phyloP scores from a whole-genome alignment of 345 rosid species.

The Camelina sativa region DNA sequence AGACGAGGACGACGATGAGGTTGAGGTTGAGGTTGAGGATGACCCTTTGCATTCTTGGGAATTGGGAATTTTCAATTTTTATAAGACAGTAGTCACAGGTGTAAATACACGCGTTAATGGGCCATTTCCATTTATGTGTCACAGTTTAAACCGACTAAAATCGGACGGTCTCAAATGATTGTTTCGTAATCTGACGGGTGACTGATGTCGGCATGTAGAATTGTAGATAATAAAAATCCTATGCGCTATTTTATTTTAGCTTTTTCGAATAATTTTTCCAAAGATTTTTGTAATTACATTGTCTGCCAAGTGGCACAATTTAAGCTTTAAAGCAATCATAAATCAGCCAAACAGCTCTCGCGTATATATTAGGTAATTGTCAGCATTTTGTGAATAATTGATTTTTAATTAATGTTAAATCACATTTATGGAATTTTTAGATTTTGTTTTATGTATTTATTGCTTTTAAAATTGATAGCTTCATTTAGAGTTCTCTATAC shows the following conservation, averaged over 20 bases:
- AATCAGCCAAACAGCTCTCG: background rate
- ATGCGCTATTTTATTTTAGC: background rate
- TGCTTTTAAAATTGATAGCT: background rate
- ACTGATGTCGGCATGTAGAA: background rate
- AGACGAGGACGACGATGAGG: constrained; percentile 4
- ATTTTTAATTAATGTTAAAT: background rate
- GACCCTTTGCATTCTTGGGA: constrained; percentile 24
- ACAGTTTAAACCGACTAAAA: constrained; percentile 8
- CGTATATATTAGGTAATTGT: background rate
- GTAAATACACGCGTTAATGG: background rate
- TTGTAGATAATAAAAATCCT: background rate
- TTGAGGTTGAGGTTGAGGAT: background rate
- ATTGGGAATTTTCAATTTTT: constrained; percentile 11
- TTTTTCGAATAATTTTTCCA: background rate
- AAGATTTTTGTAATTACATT: background rate
- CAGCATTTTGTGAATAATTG: background rate
- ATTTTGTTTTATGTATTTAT: background rate
- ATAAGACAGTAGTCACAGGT: background rate
- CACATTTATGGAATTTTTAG: background rate
- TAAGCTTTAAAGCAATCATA: background rate
- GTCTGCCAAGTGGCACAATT: background rate
- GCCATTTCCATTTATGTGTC: background rate
- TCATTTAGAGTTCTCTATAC: background rate
- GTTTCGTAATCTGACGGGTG: constrained; percentile 15
- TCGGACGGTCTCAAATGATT: constrained; percentile 23